Conservation (phyloP, 768 basidiomycete genomes). For the Rickenella mellea region DNA sequence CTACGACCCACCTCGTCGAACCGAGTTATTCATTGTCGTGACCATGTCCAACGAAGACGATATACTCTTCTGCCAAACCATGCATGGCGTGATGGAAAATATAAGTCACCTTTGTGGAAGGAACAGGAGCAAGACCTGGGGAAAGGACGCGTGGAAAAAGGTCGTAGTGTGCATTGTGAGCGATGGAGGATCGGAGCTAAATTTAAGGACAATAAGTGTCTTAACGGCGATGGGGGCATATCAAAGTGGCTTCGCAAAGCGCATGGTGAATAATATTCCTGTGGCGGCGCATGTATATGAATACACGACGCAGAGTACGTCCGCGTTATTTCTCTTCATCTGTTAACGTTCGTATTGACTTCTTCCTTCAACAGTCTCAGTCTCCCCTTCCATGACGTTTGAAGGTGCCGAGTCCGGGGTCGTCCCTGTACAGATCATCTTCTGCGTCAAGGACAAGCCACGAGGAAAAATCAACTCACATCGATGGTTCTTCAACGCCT, state of each 20-base stretch:
- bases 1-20: slow-evolving; percentile 83
- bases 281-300: slow-evolving; percentile 91
- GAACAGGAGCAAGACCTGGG: slow-evolving; percentile 89
- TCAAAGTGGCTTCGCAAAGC: slow-evolving; percentile 84
- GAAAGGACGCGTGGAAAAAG: slow-evolving; percentile 97
- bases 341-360: not conserved
- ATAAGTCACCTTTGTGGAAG: slow-evolving; percentile 82
- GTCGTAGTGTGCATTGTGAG: slow-evolving; percentile 90
- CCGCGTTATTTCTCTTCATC: slow-evolving; percentile 19
- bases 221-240: slow-evolving; percentile 92
- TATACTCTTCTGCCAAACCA: slow-evolving; percentile 81
- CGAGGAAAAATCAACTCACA: slow-evolving; percentile 96
- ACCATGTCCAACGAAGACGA: slow-evolving; percentile 98
- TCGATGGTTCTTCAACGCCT: slow-evolving; percentile 89
- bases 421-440: slow-evolving; percentile 87
- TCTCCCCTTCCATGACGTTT: slow-evolving; percentile 73
- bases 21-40: slow-evolving; percentile 94
- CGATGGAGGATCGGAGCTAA: slow-evolving; percentile 80
- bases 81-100: slow-evolving; percentile 96
- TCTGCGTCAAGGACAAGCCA: slow-evolving; percentile 88
- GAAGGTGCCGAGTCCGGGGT: slow-evolving; percentile 71
- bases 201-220: slow-evolving; percentile 72
- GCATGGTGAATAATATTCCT: slow-evolving; percentile 68
- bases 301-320: slow-evolving; percentile 84
- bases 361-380: slow-evolving; percentile 47